Conservation (phyloP, 1,284 basidiomycete genomes). For the Ustilago curta region DNA sequence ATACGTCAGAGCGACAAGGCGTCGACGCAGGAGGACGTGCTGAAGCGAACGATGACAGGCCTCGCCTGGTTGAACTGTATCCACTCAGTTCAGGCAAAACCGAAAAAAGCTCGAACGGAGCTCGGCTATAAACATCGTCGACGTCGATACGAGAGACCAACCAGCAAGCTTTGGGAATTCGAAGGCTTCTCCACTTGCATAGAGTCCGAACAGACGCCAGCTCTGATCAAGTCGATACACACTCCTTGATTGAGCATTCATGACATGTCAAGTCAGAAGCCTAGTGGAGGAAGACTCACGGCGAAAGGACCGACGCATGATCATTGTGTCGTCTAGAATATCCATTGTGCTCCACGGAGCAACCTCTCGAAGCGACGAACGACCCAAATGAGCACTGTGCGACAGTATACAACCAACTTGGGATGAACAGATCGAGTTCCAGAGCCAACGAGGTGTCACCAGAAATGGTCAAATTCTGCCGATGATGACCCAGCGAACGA, state of each 20-base stretch:
- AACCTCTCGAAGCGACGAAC: background rate
- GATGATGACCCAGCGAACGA: background rate
- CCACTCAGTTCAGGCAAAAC: constrained; percentile 1
- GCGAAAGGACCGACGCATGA: too few relatives aligned
- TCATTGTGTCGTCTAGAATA: too few relatives aligned
- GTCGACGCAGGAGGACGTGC: background rate
- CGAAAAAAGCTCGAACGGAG: background rate
- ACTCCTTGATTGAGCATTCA: too few relatives aligned
- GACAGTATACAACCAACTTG: background rate
- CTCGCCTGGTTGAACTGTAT: constrained; percentile 6
- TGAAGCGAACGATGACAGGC: constrained; percentile 7
- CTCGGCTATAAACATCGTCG: too few relatives aligned
- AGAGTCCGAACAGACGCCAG: too few relatives aligned
- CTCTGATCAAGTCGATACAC: too few relatives aligned
- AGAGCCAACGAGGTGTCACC: background rate
- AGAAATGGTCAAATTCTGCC: background rate
- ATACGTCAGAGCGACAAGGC: background rate
- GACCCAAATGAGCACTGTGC: background rate
- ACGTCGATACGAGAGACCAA: too few relatives aligned
- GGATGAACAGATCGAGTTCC: background rate
- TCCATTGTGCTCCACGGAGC: too few relatives aligned
- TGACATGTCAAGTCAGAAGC: too few relatives aligned
- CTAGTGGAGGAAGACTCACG: too few relatives aligned
- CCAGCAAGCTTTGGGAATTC: too few relatives aligned
- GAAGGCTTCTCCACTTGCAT: too few relatives aligned